Evolutionary conservation across 257 asterid genomes (phyloP).

Genomic region (Marsdenia floribunda): DNA sequence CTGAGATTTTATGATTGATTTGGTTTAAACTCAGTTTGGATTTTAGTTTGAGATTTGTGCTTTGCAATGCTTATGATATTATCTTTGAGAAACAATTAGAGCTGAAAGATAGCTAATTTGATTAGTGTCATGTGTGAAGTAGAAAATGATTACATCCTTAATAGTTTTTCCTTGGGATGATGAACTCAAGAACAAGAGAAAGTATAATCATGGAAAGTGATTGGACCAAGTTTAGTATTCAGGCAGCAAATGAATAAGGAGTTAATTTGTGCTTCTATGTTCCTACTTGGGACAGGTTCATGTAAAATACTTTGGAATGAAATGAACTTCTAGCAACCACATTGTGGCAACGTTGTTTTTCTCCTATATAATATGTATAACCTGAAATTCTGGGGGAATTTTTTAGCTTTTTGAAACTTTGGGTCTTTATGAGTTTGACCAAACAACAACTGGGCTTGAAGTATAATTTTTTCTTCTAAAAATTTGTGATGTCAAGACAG

Average conservation of each 20-base stretch:
- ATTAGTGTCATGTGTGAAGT: background rate
- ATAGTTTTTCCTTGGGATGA: background rate
- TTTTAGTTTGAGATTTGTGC: background rate
- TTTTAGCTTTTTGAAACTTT: background rate
- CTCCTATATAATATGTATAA: background rate
- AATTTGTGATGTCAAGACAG: background rate
- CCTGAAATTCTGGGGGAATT: background rate
- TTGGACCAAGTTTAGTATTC: background rate
- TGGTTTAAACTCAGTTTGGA: background rate
- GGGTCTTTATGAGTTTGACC: background rate
- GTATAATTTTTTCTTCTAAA: background rate
- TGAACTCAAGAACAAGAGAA: background rate
- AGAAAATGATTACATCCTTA: background rate
- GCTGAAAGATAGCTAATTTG: background rate
- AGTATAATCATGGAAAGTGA: background rate
- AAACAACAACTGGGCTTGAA: background rate
- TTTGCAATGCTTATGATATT: background rate
- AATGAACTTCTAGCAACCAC: background rate
- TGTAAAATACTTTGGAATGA: background rate
- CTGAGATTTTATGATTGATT: conserved; percentile 2
- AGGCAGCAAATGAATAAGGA: background rate
- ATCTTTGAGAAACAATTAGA: background rate
- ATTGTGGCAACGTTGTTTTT: background rate
- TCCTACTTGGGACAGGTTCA: background rate
- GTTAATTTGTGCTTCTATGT: background rate